A percentile compares a stretch with the other conserved stretches of the same genome.
Evolutionary conservation across 2,329 filamentous ascomycete species (phyloP).

Genomic region (Escovopsis weberi): DNA sequence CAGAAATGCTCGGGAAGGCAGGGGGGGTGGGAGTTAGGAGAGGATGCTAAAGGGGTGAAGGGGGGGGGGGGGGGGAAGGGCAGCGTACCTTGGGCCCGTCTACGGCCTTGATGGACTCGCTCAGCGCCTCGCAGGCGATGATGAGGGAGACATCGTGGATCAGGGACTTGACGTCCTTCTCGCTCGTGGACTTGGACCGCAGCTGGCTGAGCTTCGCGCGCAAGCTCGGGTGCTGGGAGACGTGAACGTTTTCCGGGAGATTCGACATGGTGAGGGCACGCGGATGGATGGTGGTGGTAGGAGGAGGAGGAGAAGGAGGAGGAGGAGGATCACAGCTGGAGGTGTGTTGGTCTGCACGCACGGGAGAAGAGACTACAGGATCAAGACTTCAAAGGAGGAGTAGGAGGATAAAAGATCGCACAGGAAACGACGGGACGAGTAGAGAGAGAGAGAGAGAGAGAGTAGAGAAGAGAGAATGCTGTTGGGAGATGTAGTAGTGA

Average conservation of each 20-base stretch:
- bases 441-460: neutral
- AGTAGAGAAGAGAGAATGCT: neutral
- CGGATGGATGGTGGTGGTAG: neutral
- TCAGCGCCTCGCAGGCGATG: constrained; percentile 68
- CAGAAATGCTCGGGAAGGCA: too few relatives aligned
- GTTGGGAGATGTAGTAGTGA: neutral
- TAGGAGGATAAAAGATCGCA: neutral
- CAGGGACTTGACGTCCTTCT: constrained; percentile 65
- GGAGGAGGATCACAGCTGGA: neutral
- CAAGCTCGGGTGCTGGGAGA: constrained; percentile 77
- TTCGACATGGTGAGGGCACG: constrained; percentile 16
- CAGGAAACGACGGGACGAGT: neutral
- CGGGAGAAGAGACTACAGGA: neutral
- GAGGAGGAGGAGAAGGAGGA: neutral
- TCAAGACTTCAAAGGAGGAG: too few relatives aligned
- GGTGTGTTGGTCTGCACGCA: too few relatives aligned
- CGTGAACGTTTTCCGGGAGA: constrained; percentile 50
- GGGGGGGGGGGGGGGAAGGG: too few relatives aligned
- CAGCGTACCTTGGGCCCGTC: constrained; percentile 47
- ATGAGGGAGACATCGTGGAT: constrained; percentile 80
- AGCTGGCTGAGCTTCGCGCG: constrained; percentile 81
- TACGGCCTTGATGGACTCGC: constrained; percentile 40
- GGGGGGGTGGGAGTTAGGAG: too few relatives aligned
- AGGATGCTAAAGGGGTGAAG: neutral
- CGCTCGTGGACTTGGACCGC: constrained; percentile 53